phyloP scores from a whole-genome alignment of 73 alveolate genomes.

The Paramecium biaurelia region DNA sequence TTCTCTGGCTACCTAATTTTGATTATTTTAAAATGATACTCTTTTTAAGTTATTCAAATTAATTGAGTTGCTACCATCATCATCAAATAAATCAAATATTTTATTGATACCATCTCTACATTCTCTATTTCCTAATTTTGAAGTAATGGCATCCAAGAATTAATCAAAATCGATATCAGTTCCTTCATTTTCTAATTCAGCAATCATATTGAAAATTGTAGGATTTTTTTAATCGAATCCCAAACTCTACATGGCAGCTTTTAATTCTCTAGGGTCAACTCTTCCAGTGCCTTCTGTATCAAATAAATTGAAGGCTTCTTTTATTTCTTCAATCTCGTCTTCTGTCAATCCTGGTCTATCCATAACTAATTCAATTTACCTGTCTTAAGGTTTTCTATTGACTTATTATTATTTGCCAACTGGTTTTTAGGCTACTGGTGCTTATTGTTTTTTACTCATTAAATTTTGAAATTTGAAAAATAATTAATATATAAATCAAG shows the following conservation, averaged over 20 bases:
- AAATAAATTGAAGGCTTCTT: constrained; percentile 98
- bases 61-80: constrained; percentile 82
- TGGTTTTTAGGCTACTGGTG: background rate
- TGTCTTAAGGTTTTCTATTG: background rate
- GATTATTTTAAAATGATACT: constrained; percentile 44
- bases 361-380: background rate
- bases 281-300: constrained; percentile 97
- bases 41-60: constrained; percentile 86
- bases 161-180: constrained; percentile 97
- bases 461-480: background rate
- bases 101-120: constrained; percentile 89
- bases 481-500: background rate
- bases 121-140: constrained; percentile 93
- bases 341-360: constrained; percentile 88
- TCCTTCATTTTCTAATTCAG: constrained; percentile 93
- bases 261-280: constrained; percentile 97
- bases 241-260: constrained; percentile 96
- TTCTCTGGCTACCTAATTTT: constrained; percentile 76
- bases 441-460: background rate
- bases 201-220: constrained; percentile 95
- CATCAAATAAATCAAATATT: constrained; percentile 94
- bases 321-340: constrained; percentile 84
- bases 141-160: constrained; percentile 95
- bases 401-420: background rate
- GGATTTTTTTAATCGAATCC: constrained; percentile 98